phyloP scores from a whole-genome alignment of 2,329 filamentous ascomycete species.

The Aspergillus sp. region DNA sequence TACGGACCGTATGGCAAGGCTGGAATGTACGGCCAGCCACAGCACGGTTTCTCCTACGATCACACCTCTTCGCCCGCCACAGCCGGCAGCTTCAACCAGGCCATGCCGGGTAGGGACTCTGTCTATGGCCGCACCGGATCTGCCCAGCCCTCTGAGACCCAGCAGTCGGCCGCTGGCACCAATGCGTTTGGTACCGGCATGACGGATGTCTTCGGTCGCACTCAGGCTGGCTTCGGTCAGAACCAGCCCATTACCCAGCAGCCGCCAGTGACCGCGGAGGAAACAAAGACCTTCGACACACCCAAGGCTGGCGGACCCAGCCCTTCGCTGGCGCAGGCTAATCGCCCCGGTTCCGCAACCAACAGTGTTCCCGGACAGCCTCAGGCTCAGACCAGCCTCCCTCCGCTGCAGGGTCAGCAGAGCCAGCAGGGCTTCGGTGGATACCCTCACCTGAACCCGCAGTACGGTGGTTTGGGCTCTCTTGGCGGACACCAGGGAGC shows the following conservation, averaged over 20 bases:
- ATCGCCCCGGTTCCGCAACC: slow-evolving; percentile 59
- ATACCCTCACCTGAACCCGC: slow-evolving; percentile 52
- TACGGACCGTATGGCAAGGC: slow-evolving; percentile 52
- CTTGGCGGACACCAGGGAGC: slow-evolving; percentile 39
- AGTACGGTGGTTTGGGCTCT: slow-evolving; percentile 46
- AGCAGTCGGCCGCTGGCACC: slow-evolving; percentile 45
- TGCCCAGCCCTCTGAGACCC: slow-evolving; percentile 51
- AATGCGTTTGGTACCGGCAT: slow-evolving; percentile 48
- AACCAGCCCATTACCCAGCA: slow-evolving; percentile 51
- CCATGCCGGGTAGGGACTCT: slow-evolving; percentile 47
- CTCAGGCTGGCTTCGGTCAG: slow-evolving; percentile 53
- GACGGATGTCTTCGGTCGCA: slow-evolving; percentile 57
- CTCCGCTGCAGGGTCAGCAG: slow-evolving; percentile 51
- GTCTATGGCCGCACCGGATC: slow-evolving; percentile 59
- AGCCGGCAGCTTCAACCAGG: slow-evolving; percentile 42
- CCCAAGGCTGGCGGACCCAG: slow-evolving; percentile 56
- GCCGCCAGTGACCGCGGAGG: slow-evolving; percentile 44
- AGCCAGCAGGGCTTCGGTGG: slow-evolving; percentile 53
- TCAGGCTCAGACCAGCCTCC: slow-evolving; percentile 46
- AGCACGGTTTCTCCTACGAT: slow-evolving; percentile 59
- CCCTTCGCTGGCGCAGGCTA: slow-evolving; percentile 57
- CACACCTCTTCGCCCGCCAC: slow-evolving; percentile 62
- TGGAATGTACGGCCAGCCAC: slow-evolving; percentile 59
- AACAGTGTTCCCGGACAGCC: slow-evolving; percentile 53
- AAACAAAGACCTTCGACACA: slow-evolving; percentile 56